Base-by-base conservation (phyloP, 169 alveolate genomes). In the Plasmodium adleri region DNA sequence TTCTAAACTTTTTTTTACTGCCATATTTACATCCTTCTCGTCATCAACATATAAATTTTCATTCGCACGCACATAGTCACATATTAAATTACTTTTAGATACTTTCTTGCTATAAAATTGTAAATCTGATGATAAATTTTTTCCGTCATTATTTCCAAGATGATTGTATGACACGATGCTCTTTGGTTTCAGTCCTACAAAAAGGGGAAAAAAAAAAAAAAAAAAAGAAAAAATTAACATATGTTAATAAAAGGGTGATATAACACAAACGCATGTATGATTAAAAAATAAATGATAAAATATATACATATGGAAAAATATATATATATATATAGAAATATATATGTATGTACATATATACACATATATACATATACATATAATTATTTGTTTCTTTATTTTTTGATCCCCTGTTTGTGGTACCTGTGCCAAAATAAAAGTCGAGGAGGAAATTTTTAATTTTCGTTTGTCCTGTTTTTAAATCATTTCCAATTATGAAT, bases 91-190 rank as follows among this genome's bases (percentile, higher is more conserved):
- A 50, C 96, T 94, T 90, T 97, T 97, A 54, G 97, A 92, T 20
- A 96, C 92, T 94, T 96, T 97, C 90, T 96, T 96, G 39, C 97
- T 93, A 88, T 93, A 91, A 96, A 96, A 96, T 59, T 96, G 95
- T 67, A 92, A 91, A 54, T 95, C 96, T 56, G 94, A 94, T 24
- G 96, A 91, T 15, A 97, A 92, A 90, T 96, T 97, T 86, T 93
- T 93, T 50, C 98, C 98, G 88, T 97, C 99, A 92, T 97, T 97
- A 93, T 97, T 97, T 52, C 99, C 99, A 52, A 97, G 92, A 89
- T 96, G 98, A 75, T 97, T 97, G 91, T 97, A 97, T 74, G 97
- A 92, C 52, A 96, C 98, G 72, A 97, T 94, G 39, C 98, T 94
- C 58, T 92, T 68, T 58, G 96, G 95, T 93, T 96, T 96, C 72